Base-by-base conservation (phyloP, 2,329 filamentous ascomycete species). In the Nemania bipapillata region DNA sequence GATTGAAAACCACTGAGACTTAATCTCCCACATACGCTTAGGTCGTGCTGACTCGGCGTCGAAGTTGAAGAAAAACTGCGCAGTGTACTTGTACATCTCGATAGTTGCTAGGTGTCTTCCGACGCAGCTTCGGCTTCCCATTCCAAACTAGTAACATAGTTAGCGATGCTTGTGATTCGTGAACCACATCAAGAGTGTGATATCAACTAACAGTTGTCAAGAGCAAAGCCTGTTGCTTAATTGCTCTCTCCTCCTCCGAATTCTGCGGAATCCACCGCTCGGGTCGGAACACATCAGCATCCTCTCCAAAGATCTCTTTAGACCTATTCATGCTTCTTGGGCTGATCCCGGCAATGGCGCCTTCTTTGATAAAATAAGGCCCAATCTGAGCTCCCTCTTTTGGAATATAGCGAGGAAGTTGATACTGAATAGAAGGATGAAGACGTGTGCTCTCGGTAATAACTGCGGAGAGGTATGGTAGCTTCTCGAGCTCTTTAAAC, bases 311-410 rank as follows among this genome's bases (percentile, higher is more conserved):
- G 5, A 49, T 49, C 15, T 49, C 45, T 26, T 49, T 49, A 22
- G 45, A 49, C 4, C 45, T 20, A 15, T 49, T 49, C 45, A 49
- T 49, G 45, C 45, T 49, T 49, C 45, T 49, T n/a, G 45, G 45
- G 11, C 45, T 49, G 20, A 49, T 49, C 17, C 45, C 45, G 11
- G 20, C 20, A 15, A 49, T 49, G 2, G 20, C 45, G 11, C 45
- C 45, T 49, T 49, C 8, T 15, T 49, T 49, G 20, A 49, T 26
- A 15, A 49, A 49, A 26, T 49, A 26, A 26, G 45, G 22, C 2
- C 45, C 45, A 24, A 49, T 24, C 45, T 49, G 45, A 22, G 22
- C 45, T 9, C 52, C 52, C 1, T 22, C n/a, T 22, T 35, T 1
- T 2, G 52, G 52, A 12, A 28, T n/a, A 22, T 55, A 17, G 8